Base-by-base conservation (phyloP, 2,329 filamentous ascomycete species). In the Scedosporium aurantiacum region DNA sequence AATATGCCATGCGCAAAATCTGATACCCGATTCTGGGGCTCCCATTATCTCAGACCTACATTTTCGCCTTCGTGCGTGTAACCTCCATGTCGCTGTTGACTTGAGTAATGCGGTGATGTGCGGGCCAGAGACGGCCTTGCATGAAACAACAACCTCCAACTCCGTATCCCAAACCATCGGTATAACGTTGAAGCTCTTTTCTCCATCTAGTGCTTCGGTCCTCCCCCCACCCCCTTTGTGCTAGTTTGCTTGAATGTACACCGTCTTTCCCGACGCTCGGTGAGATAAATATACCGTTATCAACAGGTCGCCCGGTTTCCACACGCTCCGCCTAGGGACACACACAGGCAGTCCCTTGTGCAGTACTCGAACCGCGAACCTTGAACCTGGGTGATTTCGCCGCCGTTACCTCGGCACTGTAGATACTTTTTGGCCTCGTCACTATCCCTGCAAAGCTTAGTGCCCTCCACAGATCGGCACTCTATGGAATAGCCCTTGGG, bases 391-490 rank as follows among this genome's bases (percentile, higher is more conserved):
- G 32, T 32, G 28, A 57, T 27, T 23, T 57, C 54, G 25, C 54
- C 54, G 25, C 54, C 54, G 27, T 32, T 57, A 2, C 54, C 54
- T n/a, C 54, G 54, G 27, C 54, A 57, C 27, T 57, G 54, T 14
- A 57, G 25, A 27, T 18, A 57, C 14, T 57, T n/a, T n/a, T n/a
- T 32, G 54, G 54, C 54, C 54, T 57, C 54, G 54, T 57, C 54
- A 27, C 54, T 57, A 12, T 57, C 54, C 23, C 40, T 57, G 54
- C 54, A 57, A 14, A 57, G 54, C 54, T 57, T 57, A 16, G 23
- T 28, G 4, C 54, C 54, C 1, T 12, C 54, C 6, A n/a, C 54
- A n/a, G 54, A 57, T 23, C 32, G 14, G 25, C 54, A 57, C 27
- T 57, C 54, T 16, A 57, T 37, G 27, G 54, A 16, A 14, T 57